Evolutionary conservation across 2,329 filamentous ascomycete genomes (phyloP).

Genomic region (Aspergillus sp.): DNA sequence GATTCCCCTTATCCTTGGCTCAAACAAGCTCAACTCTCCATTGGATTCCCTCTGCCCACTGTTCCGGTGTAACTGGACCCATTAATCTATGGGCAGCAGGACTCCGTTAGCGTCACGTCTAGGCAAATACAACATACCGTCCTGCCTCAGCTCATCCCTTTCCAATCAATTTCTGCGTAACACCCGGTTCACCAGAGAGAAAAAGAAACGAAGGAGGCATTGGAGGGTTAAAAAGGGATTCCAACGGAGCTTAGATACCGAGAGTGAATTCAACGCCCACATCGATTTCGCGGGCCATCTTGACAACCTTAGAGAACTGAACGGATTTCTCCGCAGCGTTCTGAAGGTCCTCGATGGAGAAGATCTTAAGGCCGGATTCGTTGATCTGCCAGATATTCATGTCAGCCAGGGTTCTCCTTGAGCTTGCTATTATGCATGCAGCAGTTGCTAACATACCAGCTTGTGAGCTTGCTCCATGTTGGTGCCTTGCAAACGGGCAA

Average conservation of each 20-base stretch:
- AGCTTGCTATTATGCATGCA: not conserved
- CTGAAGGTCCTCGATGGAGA: constrained; percentile 98
- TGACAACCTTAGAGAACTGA: constrained; percentile 98
- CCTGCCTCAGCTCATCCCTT: constrained; percentile 5
- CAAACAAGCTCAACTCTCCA: constrained; percentile 8
- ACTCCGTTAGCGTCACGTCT: constrained; percentile 15
- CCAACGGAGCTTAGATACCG: constrained; percentile 68
- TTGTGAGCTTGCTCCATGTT: constrained; percentile 95
- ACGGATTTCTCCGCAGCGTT: constrained; percentile 96
- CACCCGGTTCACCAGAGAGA: constrained; percentile 6
- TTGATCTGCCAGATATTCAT: constrained; percentile 62
- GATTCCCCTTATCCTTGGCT: constrained; percentile 11
- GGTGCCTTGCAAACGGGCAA: constrained; percentile 95
- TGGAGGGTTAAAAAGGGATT: constrained; percentile 10
- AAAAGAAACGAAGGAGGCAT: constrained; percentile 9
- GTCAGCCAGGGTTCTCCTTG: constrained; percentile 5
- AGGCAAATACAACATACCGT: constrained; percentile 7
- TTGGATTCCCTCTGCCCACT: constrained; percentile 12
- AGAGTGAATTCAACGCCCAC: constrained; percentile 94
- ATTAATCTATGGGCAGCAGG: constrained; percentile 15
- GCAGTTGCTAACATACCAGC: constrained; percentile 52
- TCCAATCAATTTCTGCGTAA: constrained; percentile 9
- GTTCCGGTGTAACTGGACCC: constrained; percentile 8
- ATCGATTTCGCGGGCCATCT: constrained; percentile 96
- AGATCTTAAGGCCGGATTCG: constrained; percentile 98